Evolutionary conservation across 2,329 filamentous ascomycete species (phyloP), one percentile per base, ranked within the genome.

Genomic region (Neonectria magnoliae): DNA sequence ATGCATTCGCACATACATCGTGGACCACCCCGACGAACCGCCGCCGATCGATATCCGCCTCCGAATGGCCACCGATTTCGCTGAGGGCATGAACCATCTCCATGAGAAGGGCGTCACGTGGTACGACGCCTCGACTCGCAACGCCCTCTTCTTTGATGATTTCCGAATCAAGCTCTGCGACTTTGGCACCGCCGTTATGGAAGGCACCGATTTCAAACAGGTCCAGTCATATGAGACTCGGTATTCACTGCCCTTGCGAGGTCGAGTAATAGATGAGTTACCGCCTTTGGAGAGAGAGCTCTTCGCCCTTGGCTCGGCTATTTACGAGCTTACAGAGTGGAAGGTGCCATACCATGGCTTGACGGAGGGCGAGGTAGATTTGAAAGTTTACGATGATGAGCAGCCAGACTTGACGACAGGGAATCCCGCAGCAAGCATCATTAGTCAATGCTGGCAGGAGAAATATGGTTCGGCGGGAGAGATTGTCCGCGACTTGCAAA

Each of bases 131-230:
- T 13, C 36, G 45, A 62, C 18, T 10, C 53, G 60, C 7, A 62
- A 57, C 29, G 36, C 57, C 10, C 52, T 57, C 31, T 54, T 62
- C 38, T 62, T 62, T 27, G 18, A 57, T 13, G 45, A 41, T 20
- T 53, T 29, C 3, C 54, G 31, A n/a, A 45, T 62, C 18, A 62
- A 62, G 38, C 41, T 58, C 33, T 54, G 54, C 47, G 48, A 62
- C 29, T 57, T 62, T 45, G 60, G 60, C 14, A 54, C 13, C 5
- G 41, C 41, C 3, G 18, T 58, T 20, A 36, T 47, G 33, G 53
- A 57, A 51, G 54, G 54, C 5, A 6, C n/a, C 33, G 54, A 51
- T 2, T 51, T 62, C 18, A 22, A 11, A 13, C 11, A 47, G n/a
- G 44, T 36, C 8, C 25, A 52, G 6, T 52, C 25, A 38, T 44